A percentile compares a stretch with the other conserved stretches of the same genome.
phyloP scores from a whole-genome alignment of 169 alveolate genomes.

The Toxoplasma gondii region DNA sequence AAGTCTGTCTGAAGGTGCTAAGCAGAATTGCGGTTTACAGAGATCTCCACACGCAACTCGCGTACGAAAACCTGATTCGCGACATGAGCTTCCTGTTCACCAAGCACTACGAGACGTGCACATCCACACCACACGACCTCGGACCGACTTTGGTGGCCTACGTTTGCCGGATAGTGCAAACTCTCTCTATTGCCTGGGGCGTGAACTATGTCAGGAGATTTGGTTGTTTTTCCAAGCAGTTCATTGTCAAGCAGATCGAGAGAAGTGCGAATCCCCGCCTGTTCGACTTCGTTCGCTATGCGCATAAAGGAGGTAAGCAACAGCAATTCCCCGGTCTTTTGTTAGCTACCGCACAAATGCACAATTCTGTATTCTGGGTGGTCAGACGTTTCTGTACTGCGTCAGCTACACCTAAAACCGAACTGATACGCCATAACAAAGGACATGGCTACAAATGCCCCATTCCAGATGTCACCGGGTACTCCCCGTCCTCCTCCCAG shows the following conservation, averaged over 20 bases:
- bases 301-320: constrained; percentile 55
- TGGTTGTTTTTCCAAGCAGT: constrained; percentile 68
- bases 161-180: constrained; percentile 43
- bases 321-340: background rate
- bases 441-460: too few relatives aligned
- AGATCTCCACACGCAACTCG: constrained; percentile 47
- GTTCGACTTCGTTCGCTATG: constrained; percentile 68
- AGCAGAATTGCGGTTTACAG: constrained; percentile 62
- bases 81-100: background rate
- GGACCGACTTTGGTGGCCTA: constrained; percentile 32
- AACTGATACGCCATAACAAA: too few relatives aligned
- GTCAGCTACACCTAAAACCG: too few relatives aligned
- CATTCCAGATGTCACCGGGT: too few relatives aligned
- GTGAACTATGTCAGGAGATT: constrained; percentile 64
- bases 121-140: constrained; percentile 35
- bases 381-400: too few relatives aligned
- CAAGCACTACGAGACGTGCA: constrained; percentile 46
- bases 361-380: background rate
- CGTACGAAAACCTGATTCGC: constrained; percentile 32
- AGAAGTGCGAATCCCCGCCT: constrained; percentile 56
- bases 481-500: too few relatives aligned
- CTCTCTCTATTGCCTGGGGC: constrained; percentile 64
- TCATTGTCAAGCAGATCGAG: constrained; percentile 53
- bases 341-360: background rate
- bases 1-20: constrained; percentile 60